phyloP scores from a whole-genome alignment of 164 flowering plant species.

The Saururus chinensis region DNA sequence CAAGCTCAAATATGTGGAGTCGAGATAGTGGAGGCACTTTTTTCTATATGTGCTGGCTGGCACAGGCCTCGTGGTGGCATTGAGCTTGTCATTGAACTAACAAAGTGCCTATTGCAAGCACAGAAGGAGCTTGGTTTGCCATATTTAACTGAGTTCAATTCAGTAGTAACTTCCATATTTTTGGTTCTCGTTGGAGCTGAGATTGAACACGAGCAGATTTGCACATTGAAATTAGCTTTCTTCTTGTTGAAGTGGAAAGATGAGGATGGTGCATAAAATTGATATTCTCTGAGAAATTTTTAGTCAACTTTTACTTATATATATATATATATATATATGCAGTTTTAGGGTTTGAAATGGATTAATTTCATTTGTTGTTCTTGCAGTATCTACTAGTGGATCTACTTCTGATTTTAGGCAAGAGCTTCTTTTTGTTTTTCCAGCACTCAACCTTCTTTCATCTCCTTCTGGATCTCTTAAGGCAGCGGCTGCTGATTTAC shows the following conservation, averaged over 20 bases:
- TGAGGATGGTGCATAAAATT: conserved; percentile 39
- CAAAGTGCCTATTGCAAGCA: conserved; percentile 34
- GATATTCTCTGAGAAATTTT: neutral
- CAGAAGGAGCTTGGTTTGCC: conserved; percentile 57
- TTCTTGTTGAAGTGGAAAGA: conserved; percentile 65
- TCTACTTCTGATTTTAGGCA: conserved; percentile 22
- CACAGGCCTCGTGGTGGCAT: conserved; percentile 18
- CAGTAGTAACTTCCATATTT: conserved; percentile 37
- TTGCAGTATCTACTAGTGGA: conserved; percentile 29
- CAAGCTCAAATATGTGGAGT: conserved; percentile 51
- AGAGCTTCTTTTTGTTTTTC: conserved; percentile 64
- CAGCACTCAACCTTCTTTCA: conserved; percentile 57
- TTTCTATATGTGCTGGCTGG: conserved; percentile 29
- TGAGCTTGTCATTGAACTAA: conserved; percentile 41
- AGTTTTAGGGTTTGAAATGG: neutral
- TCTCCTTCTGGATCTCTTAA: conserved; percentile 72
- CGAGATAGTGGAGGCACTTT: conserved; percentile 46
- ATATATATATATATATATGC: no score
- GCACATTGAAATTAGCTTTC: conserved; percentile 42
- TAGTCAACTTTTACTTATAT: no score
- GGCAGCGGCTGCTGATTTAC: conserved; percentile 55
- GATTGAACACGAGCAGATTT: conserved; percentile 75
- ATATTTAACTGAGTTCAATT: conserved; percentile 34
- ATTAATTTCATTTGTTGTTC: conserved; percentile 2
- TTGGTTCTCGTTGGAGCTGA: conserved; percentile 41